phyloP scores from a whole-genome alignment of 148 eudicot species.

The Cornus suecica region DNA sequence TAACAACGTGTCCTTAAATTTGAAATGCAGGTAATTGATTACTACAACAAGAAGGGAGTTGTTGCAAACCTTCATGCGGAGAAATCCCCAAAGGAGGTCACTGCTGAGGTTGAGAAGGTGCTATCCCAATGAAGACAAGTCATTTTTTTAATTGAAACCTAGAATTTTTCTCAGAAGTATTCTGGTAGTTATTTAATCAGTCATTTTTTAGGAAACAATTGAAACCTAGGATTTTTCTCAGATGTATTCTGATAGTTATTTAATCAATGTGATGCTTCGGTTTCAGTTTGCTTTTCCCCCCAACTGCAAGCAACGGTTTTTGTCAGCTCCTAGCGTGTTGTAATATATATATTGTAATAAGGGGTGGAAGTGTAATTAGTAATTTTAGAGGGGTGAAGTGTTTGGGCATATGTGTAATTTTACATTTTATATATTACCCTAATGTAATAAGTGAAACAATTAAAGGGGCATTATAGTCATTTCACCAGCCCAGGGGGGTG shows the following conservation, averaged over 20 bases:
- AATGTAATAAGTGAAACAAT: too few species aligned
- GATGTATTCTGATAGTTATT: background rate
- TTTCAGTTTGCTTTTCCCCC: background rate
- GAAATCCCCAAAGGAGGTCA: slow-evolving; percentile 41
- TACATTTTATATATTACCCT: too few species aligned
- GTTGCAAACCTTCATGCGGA: slow-evolving; percentile 80
- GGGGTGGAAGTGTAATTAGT: too few species aligned
- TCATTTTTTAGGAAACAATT: background rate
- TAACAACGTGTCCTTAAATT: background rate
- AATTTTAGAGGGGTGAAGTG: too few species aligned
- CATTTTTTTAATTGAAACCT: background rate
- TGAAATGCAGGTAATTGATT: slow-evolving; percentile 50
- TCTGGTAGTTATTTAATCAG: background rate
- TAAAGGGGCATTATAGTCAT: too few species aligned
- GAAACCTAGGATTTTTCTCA: background rate
- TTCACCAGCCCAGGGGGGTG: too few species aligned
- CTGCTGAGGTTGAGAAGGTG: slow-evolving; percentile 39
- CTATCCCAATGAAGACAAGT: slow-evolving; percentile 28
- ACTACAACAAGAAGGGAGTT: slow-evolving; percentile 59
- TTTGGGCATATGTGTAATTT: too few species aligned
- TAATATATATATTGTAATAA: too few species aligned
- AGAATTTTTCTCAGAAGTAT: background rate
- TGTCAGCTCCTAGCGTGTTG: background rate
- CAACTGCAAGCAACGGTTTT: background rate
- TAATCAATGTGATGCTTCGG: background rate